phyloP scores from a whole-genome alignment of 371 early-diverging fungal species.

The Lichtheimia ornata region DNA sequence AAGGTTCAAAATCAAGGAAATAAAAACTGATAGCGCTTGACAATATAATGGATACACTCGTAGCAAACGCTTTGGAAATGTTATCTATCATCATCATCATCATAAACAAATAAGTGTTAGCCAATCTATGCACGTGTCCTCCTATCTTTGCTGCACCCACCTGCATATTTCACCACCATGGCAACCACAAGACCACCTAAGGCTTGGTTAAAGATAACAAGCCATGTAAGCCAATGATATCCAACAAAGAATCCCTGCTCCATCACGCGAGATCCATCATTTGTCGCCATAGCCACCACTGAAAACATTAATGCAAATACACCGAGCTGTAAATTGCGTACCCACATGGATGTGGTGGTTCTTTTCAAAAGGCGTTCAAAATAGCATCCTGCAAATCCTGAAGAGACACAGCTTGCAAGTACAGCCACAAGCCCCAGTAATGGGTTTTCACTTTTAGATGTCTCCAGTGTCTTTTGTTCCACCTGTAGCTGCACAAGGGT shows the following conservation, averaged over 20 bases:
- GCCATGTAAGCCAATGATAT: conserved; percentile 73
- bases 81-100: conserved; percentile 60
- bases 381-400: conserved; percentile 74
- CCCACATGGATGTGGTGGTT: conserved; percentile 66
- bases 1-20: conserved; percentile 71
- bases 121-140: background rate
- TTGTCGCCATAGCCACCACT: conserved; percentile 60
- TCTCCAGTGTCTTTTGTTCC: conserved; percentile 10
- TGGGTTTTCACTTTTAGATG: conserved; percentile 32
- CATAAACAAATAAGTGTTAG: background rate
- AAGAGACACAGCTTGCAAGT: conserved; percentile 63
- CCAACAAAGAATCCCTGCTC: conserved; percentile 77
- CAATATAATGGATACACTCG: conserved; percentile 75
- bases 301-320: conserved; percentile 64
- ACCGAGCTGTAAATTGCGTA: conserved; percentile 79
- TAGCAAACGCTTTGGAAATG: conserved; percentile 87
- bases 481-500: conserved; percentile 81
- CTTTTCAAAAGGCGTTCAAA: conserved; percentile 73
- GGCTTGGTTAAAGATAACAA: conserved; percentile 79
- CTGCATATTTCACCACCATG: conserved; percentile 84
- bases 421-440: conserved; percentile 66
- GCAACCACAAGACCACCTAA: conserved; percentile 86
- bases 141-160: background rate
- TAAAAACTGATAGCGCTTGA: conserved; percentile 69
- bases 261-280: conserved; percentile 63